Evolutionary conservation across 768 basidiomycete genomes (phyloP), one percentile per base, ranked within the genome.

Genomic region (Termitomyces sp.): DNA sequence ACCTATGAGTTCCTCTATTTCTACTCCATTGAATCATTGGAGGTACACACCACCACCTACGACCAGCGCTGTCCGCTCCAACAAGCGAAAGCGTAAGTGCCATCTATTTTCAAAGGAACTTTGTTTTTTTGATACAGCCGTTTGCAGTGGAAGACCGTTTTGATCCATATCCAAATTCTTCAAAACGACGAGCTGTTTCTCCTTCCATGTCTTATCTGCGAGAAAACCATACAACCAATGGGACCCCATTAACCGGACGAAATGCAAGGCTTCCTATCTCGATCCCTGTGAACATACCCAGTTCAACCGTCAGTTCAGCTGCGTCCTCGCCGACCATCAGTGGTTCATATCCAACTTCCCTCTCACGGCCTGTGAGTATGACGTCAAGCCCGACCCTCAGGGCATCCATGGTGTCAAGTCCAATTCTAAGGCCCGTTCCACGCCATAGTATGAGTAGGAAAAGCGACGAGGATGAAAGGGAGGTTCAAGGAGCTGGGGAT

Each of bases 31-130:
- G 5, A 81, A 75, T 63, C 85, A 89, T 58, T 93, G 91, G 91
- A 81, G 91, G 47, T 86, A 86, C 65, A 93, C 91, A 2, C 91
- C 91, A 6, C 91, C 91, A 12, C 89, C 91, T 9, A 90, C 87
- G 0, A 83, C 84, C 0, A 87, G 86, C 63, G 87, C 86, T 41
- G 84, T 90, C 27, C 85, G 91, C 51, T 86, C 85, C 16, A 91
- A 87, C 67, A 93, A 93, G 70, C 85, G 91, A 51, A 93, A 93
- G 82, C 71, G 91, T 89, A 67, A 66, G 81, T 72, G 31, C 15
- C 16, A 24, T 39, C 20, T 6, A 8, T 20, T 16, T 42, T n/a
- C 3, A 15, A 58, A 20, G 3, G 2, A 8, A 15, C 4, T 34
- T n/a, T 9, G 2, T 42, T 34, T 45, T 41, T 30, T 30, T 41